Percentiles rank a stretch among this genome's conserved stretches.
These are phyloP conservation scores for Phialophora expanda DNA, from an alignment of 2,329 filamentous ascomycete genomes.

Conservation along the genomic window DNA sequence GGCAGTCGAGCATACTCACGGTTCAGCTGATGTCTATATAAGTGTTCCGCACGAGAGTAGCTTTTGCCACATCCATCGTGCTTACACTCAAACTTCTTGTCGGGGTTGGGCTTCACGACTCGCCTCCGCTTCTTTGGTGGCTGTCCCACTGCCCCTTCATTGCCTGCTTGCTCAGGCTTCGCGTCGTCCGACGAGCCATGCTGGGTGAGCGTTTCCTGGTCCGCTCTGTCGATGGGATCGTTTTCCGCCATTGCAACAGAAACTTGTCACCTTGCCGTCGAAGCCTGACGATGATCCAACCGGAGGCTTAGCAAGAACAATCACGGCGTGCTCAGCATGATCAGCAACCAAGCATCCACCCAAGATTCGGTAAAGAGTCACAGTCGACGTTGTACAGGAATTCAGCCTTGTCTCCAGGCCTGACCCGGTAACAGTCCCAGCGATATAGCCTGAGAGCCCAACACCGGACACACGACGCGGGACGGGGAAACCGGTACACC, in stretches of 20 bases:
- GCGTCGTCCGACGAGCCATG: constrained; percentile 23
- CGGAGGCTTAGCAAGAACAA: constrained; percentile 11
- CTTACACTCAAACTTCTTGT: constrained; percentile 74
- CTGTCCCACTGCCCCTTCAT: constrained; percentile 15
- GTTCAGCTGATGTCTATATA: constrained; percentile 96
- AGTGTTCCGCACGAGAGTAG: constrained; percentile 93
- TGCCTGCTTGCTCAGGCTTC: constrained; percentile 8
- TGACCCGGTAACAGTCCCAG: not conserved
- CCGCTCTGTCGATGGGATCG: constrained; percentile 21
- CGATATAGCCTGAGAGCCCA: not conserved
- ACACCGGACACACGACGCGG: not conserved
- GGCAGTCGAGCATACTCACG: constrained; percentile 60
- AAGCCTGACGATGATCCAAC: constrained; percentile 4
- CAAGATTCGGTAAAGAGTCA: constrained; percentile 3
- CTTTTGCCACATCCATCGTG: constrained; percentile 90
- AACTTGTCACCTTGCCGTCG: constrained; percentile 5
- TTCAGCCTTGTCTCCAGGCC: not conserved
- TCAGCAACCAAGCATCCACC: constrained; percentile 6
- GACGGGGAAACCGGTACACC: no score
- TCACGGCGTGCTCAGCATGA: constrained; percentile 22
- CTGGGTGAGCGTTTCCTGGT: constrained; percentile 25
- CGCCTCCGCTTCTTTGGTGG: constrained; percentile 51
- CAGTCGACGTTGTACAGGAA: constrained; percentile 1
- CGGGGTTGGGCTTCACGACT: constrained; percentile 52
- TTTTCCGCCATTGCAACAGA: constrained; percentile 28